phyloP scores from a whole-genome alignment of 176 grass and related monocot species.

The Bromus sterilis region DNA sequence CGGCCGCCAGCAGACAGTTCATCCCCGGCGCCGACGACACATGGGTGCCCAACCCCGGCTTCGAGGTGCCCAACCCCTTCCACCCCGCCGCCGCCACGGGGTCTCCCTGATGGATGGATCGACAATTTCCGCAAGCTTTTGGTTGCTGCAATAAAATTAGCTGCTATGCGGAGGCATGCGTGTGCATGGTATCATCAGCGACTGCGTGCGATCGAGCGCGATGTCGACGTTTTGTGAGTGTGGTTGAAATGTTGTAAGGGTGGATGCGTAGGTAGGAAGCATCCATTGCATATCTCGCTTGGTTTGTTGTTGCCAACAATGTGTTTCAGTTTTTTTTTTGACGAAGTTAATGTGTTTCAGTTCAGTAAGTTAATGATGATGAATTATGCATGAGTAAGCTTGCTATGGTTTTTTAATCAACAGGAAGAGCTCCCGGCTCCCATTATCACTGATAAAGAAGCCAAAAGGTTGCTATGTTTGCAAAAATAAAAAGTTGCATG shows the following conservation, averaged over 20 bases:
- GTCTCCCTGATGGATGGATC: constrained; percentile 11
- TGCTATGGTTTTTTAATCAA: no score
- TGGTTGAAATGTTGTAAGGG: neutral
- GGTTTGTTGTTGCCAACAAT: neutral
- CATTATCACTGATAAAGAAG: no score
- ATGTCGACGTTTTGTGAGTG: neutral
- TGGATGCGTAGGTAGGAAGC: constrained; percentile 18
- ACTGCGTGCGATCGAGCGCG: neutral
- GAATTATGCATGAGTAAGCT: neutral
- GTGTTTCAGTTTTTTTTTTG: neutral
- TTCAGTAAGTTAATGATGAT: neutral
- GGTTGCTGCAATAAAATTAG: neutral
- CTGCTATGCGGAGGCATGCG: neutral
- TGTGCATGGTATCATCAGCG: neutral
- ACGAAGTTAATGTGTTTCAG: no score
- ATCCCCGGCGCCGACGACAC: constrained; percentile 76
- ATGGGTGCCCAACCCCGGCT: constrained; percentile 79
- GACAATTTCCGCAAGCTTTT: neutral
- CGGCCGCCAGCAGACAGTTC: constrained; percentile 40
- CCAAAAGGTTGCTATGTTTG: neutral
- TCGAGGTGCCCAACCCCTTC: constrained; percentile 86
- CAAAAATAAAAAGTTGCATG: neutral
- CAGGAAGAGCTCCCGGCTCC: no score
- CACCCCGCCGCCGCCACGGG: constrained; percentile 2
- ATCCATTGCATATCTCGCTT: neutral